These are phyloP conservation scores for Aspergillus arachidicola DNA, from an alignment of 2,329 filamentous ascomycete species.

Conservation along the genomic window DNA sequence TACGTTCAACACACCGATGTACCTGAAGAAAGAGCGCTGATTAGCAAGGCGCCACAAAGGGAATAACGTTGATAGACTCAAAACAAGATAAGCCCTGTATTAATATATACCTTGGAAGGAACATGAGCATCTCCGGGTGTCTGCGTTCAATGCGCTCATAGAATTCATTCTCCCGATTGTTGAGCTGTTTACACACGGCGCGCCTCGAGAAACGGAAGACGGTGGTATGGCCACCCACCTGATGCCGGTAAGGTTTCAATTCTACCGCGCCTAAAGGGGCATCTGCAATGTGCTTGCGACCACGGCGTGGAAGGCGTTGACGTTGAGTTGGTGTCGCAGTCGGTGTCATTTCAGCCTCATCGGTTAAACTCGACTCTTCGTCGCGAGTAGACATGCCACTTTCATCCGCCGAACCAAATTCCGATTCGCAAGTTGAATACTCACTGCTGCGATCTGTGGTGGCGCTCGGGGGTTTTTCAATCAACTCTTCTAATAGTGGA, in stretches of 20 bases:
- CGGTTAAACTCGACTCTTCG: conserved; percentile 57
- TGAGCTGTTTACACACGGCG: conserved; percentile 96
- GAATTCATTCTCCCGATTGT: conserved; percentile 97
- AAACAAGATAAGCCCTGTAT: neutral
- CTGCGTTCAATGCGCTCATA: conserved; percentile 93
- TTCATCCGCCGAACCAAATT: conserved; percentile 47
- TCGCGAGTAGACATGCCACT: conserved; percentile 45
- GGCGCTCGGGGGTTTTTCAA: conserved; percentile 38
- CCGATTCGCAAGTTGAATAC: conserved; percentile 48
- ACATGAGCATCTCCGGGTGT: conserved; percentile 86
- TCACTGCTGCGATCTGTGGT: conserved; percentile 42
- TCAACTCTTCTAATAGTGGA: conserved; percentile 41
- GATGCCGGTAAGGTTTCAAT: conserved; percentile 93
- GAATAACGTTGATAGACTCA: neutral
- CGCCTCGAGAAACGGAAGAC: conserved; percentile 93
- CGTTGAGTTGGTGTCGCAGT: conserved; percentile 47
- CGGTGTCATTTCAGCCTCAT: conserved; percentile 55
- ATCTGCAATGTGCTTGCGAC: conserved; percentile 31
- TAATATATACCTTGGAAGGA: conserved; percentile 76
- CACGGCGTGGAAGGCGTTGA: conserved; percentile 28
- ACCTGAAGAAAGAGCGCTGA: conserved; percentile 56
- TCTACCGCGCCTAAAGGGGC: conserved; percentile 85
- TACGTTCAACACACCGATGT: conserved; percentile 95
- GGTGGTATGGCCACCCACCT: conserved; percentile 95
- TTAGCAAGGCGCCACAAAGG: neutral